Evolutionary conservation across 345 rosid genomes (phyloP).

Genomic region (Anastatica hierochuntica): DNA sequence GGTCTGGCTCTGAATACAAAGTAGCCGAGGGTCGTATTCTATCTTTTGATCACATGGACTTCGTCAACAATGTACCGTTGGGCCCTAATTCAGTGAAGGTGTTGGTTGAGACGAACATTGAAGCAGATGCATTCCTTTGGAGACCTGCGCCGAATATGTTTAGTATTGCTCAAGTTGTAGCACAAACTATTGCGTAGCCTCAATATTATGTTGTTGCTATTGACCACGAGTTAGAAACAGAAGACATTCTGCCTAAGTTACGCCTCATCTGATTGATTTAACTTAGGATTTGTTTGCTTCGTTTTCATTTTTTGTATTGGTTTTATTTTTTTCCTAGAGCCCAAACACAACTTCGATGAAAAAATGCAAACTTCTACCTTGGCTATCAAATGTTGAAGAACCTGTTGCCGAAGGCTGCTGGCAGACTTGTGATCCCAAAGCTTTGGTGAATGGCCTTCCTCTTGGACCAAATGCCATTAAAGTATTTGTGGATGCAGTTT

Average conservation of each 20-base stretch:
- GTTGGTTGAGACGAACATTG: background rate
- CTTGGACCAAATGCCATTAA: background rate
- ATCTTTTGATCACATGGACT: background rate
- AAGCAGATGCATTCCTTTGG: background rate
- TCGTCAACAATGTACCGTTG: background rate
- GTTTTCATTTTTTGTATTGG: too few relatives aligned
- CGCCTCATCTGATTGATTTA: too few relatives aligned
- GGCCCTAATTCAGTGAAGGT: background rate
- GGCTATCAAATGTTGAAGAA: background rate
- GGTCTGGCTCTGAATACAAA: background rate
- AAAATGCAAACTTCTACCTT: background rate
- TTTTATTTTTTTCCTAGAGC: background rate
- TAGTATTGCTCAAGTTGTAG: background rate
- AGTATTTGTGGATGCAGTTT: too few relatives aligned
- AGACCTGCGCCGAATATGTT: background rate
- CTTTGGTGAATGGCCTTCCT: background rate
- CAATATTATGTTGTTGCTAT: background rate
- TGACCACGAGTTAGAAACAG: background rate
- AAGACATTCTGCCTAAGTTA: background rate
- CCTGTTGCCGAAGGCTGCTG: background rate
- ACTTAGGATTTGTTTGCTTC: too few relatives aligned
- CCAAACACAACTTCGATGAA: background rate
- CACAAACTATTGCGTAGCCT: background rate
- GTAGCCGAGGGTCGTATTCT: background rate
- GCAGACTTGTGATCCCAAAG: background rate